phyloP scores from a whole-genome alignment of 2,329 filamentous ascomycete genomes.

The Bipolaris sorokiniana region DNA sequence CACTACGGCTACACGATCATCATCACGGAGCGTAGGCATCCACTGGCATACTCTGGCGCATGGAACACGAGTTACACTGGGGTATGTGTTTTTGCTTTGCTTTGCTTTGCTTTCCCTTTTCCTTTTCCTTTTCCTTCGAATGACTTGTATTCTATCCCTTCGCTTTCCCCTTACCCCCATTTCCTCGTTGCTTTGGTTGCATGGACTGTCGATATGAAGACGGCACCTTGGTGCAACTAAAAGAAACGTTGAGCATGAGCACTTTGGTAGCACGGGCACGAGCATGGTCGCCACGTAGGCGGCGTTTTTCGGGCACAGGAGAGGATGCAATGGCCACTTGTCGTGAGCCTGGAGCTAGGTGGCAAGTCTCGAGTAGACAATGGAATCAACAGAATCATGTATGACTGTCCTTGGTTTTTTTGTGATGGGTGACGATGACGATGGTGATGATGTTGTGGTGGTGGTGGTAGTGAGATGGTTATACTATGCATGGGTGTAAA shows the following conservation, averaged over 20 bases:
- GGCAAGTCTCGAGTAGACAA: constrained; percentile 10
- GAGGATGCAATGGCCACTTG: constrained; percentile 10
- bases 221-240: constrained; percentile 22
- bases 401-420: not conserved
- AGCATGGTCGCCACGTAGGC: constrained; percentile 11
- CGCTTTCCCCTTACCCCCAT: constrained; percentile 2
- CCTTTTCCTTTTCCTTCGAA: constrained; percentile 13
- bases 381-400: constrained; percentile 1
- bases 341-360: constrained; percentile 22
- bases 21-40: constrained; percentile 39
- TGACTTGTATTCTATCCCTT: constrained; percentile 21
- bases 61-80: constrained; percentile 19
- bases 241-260: constrained; percentile 25
- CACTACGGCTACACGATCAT: constrained; percentile 46
- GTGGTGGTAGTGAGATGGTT: not conserved
- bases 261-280: constrained; percentile 6
- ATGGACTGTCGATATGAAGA: constrained; percentile 23
- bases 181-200: constrained; percentile 18
- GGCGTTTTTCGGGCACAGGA: not conserved
- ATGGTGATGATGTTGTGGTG: not conserved
- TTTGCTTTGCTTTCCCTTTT: constrained; percentile 17
- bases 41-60: constrained; percentile 42
- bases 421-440: no score
- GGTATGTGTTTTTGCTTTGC: constrained; percentile 14
- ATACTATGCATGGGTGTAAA: no score